Conservation (phyloP, 805 yeast genomes). For the Millerago galiae region DNA sequence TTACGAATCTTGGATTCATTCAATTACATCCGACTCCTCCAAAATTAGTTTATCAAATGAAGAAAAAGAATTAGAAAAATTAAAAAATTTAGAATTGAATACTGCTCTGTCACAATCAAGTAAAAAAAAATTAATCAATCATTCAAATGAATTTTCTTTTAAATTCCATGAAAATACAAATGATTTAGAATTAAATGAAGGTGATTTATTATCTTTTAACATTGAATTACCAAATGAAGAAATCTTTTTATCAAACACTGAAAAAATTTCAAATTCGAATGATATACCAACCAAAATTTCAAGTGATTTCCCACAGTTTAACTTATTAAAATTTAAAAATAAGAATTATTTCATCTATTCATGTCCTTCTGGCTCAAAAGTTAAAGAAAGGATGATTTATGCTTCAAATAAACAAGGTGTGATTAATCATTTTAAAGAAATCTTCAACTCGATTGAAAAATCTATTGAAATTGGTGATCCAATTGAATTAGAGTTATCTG, state of each 20-base stretch:
- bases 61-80: conserved; percentile 44
- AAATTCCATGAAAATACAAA: conserved; percentile 24
- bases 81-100: conserved; percentile 37
- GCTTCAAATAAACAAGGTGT: conserved; percentile 74
- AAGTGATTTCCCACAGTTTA: conserved; percentile 48
- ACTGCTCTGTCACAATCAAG: conserved; percentile 26
- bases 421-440: conserved; percentile 39
- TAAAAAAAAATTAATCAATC: conserved; percentile 22
- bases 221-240: conserved; percentile 47
- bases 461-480: conserved; percentile 71
- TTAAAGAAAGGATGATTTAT: conserved; percentile 86
- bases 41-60: conserved; percentile 49
- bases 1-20: conserved; percentile 39
- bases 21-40: conserved; percentile 29
- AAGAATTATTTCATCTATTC: conserved; percentile 63
- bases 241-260: conserved; percentile 31
- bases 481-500: conserved; percentile 55
- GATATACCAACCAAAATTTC: conserved; percentile 31
- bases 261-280: conserved; percentile 16
- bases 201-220: conserved; percentile 40
- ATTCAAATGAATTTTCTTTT: conserved; percentile 22
- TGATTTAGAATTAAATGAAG: conserved; percentile 20
- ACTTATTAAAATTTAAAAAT: conserved; percentile 40
- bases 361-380: conserved; percentile 87
- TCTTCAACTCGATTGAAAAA: conserved; percentile 24